Conservation (phyloP, 306 rosid species). For the Abrus pulchellus region DNA sequence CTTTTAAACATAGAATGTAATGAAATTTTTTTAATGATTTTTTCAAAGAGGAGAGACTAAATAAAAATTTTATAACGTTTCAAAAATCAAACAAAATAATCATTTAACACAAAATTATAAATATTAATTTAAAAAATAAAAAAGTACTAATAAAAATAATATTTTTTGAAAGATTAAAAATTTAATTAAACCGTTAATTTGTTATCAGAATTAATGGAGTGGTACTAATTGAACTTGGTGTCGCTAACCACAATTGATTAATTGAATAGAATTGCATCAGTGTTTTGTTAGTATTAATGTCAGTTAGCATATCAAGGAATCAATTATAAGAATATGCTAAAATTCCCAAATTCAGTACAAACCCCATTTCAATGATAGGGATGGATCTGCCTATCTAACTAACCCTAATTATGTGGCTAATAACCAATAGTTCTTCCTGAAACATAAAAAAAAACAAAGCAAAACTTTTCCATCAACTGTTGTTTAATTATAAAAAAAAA, state of each 20-base stretch:
- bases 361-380: background rate
- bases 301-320: constrained; percentile 29
- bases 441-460: background rate
- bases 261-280: background rate
- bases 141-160: too few species aligned
- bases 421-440: background rate
- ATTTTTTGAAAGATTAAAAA: too few species aligned
- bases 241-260: background rate
- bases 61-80: too few species aligned
- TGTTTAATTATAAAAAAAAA: background rate
- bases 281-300: background rate
- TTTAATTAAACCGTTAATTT: too few species aligned
- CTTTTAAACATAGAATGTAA: too few species aligned
- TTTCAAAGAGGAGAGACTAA: too few species aligned
- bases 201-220: too few species aligned
- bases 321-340: background rate
- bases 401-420: background rate
- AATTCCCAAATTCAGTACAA: background rate
- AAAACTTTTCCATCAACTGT: background rate
- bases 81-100: too few species aligned
- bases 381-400: constrained; percentile 1
- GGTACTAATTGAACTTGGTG: background rate
- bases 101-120: too few species aligned
- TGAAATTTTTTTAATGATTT: too few species aligned
- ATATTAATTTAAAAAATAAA: too few species aligned